Percentiles rank a stretch among this genome's conserved stretches.
Conservation (phyloP, 768 basidiomycete species). For the Cantharellus anzutake region DNA sequence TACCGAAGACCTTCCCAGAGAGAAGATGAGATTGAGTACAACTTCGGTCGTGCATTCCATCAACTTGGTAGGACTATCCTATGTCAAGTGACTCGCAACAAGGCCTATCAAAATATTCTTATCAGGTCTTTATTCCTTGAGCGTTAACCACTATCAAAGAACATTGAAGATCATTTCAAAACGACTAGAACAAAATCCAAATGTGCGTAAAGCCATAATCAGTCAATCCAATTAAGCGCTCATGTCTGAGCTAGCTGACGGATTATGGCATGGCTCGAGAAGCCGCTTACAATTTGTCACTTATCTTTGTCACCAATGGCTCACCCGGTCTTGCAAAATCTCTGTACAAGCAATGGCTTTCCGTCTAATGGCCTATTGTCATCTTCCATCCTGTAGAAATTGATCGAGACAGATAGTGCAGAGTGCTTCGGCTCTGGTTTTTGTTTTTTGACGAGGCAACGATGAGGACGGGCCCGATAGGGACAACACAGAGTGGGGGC, state of each 20-base stretch:
- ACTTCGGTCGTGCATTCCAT: slow-evolving; percentile 84
- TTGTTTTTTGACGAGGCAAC: too few species aligned
- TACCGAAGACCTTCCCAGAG: slow-evolving; percentile 27
- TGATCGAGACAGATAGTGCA: too few species aligned
- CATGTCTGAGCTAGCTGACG: slow-evolving; percentile 15
- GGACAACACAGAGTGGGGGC: too few species aligned
- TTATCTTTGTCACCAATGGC: slow-evolving; percentile 66
- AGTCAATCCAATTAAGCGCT: neutral
- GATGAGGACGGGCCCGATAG: too few species aligned
- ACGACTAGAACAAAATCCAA: slow-evolving; percentile 13
- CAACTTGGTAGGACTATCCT: slow-evolving; percentile 45
- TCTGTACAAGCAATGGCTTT: neutral
- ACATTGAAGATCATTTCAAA: slow-evolving; percentile 46
- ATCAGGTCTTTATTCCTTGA: slow-evolving; percentile 61
- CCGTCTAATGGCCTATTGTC: neutral
- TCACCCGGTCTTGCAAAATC: slow-evolving; percentile 17
- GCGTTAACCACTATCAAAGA: slow-evolving; percentile 66
- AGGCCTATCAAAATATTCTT: neutral
- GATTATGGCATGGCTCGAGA: slow-evolving; percentile 42
- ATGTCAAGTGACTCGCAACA: neutral
- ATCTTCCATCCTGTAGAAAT: too few species aligned
- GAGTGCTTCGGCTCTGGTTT: too few species aligned
- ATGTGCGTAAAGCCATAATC: slow-evolving; percentile 13
- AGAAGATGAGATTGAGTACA: slow-evolving; percentile 69
- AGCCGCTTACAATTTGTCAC: slow-evolving; percentile 73